Evolutionary conservation across 2,329 filamentous ascomycete species (phyloP), one percentile per base, ranked within the genome.

Genomic region (Colletotrichum sp.): DNA sequence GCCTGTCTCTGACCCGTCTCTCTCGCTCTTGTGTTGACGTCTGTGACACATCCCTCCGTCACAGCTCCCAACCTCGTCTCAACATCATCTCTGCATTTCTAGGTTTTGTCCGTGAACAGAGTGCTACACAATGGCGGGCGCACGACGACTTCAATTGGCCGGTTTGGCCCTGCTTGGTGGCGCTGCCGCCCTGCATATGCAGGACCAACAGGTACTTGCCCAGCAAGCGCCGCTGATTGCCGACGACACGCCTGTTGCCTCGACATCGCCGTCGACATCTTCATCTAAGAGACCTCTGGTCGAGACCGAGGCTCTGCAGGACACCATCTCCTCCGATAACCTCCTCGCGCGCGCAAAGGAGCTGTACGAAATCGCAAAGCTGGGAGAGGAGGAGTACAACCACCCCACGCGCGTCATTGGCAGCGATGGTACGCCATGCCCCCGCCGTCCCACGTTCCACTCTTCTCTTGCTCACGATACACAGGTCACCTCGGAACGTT

Each of bases 391-490:
- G 3, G 91, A 94, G 77, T 94, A 92, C 80, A 90, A 90, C 76
- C 93, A 93, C 79, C 93, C 93, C 2, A 95, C 93, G 2, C 89
- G 93, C 69, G 93, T 95, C 26, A 94, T 95, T 78, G 93, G 93
- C 34, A 93, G 92, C 77, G 81, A 89, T 81, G 92, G 92, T 92
- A 84, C 72, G 78, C 74, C 44, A 5, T 30, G 64, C 39, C 32
- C 5, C 16, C 6, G 21, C 34, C 0, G 13, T 52, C 62, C 62
- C 72, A 52, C 44, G 44, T 71, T 55, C 18, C 32, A 72, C 36
- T 57, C 69, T 64, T 55, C 24, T n/a, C 34, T 16, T 9, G 21
- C 79, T 81, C 28, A 79, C 34, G n/a, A 8, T 57, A 52, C 8
- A 71, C 77, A 90, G 93, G 93, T 30, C 93, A 95, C 79, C 80